Conservation (phyloP, 208 protist genomes). For the Crithidia expoeki region DNA sequence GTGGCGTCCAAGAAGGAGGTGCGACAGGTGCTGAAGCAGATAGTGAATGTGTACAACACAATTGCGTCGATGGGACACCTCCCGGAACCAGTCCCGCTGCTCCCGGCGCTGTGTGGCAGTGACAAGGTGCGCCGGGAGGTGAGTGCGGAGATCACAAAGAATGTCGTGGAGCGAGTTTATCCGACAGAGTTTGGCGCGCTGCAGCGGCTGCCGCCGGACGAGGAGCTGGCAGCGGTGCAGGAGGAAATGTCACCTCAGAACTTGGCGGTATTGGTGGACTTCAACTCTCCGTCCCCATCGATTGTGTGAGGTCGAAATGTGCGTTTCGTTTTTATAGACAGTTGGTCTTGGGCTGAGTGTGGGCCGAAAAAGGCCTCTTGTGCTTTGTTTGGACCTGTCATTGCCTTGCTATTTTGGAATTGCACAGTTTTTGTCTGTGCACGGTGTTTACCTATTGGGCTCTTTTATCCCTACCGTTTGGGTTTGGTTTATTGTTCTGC, state of each 20-base stretch:
- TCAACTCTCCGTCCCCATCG: constrained; percentile 1
- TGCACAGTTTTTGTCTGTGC: too few species aligned
- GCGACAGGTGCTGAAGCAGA: constrained; percentile 33
- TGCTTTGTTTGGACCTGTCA: neutral
- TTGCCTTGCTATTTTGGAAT: too few species aligned
- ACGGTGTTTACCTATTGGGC: too few species aligned
- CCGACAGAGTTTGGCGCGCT: constrained; percentile 29
- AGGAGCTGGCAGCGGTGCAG: constrained; percentile 20
- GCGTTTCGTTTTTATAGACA: neutral
- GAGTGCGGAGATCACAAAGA: constrained; percentile 27
- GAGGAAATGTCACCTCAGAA: constrained; percentile 61
- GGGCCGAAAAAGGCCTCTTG: too few species aligned
- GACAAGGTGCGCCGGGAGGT: constrained; percentile 34
- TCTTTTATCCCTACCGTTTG: too few species aligned
- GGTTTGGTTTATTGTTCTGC: too few species aligned
- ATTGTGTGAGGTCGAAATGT: neutral
- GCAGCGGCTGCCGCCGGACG: constrained; percentile 20
- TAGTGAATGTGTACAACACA: constrained; percentile 60
- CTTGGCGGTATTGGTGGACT: constrained; percentile 45
- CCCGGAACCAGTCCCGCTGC: constrained; percentile 51
- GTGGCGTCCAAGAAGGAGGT: constrained; percentile 25
- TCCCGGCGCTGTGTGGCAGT: constrained; percentile 41
- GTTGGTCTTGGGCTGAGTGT: too few species aligned
- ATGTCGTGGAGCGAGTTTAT: constrained; percentile 52
- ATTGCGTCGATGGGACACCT: constrained; percentile 55